Conservation (phyloP, 169 alveolate genomes). For the Plasmodium falciparum region DNA sequence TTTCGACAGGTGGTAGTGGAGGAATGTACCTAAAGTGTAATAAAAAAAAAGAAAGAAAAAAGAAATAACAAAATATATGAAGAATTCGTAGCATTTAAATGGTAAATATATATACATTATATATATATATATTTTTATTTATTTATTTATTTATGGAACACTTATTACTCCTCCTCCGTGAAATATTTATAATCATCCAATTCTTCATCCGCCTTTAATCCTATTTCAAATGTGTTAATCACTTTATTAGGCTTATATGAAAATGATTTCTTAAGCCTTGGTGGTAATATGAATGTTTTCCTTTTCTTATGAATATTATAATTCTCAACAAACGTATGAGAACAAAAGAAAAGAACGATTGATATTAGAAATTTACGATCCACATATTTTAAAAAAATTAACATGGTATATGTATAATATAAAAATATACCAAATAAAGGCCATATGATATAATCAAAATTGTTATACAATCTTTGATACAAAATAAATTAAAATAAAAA, state of each 20-base stretch:
- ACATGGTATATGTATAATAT: constrained; percentile 21
- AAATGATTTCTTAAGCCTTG: constrained; percentile 1
- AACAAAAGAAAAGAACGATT: not conserved
- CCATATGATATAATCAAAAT: not conserved
- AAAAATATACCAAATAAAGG: not conserved
- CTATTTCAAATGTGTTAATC: not conserved
- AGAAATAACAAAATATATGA: not conserved
- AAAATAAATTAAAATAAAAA: too few relatives aligned
- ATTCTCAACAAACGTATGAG: constrained; percentile 9
- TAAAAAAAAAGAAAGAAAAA: not conserved
- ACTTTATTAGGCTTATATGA: not conserved
- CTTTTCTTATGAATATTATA: not conserved
- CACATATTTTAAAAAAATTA: constrained; percentile 29
- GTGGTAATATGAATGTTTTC: not conserved
- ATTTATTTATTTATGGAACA: not conserved
- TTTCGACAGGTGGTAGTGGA: constrained; percentile 74
- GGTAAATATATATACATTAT: constrained; percentile 4
- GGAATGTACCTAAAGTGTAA: constrained; percentile 54
- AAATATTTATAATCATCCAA: constrained; percentile 60
- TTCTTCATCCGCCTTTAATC: constrained; percentile 43
- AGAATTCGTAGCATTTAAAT: not conserved
- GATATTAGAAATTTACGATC: not conserved
- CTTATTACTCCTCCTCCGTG: constrained; percentile 69
- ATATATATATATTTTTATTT: not conserved
- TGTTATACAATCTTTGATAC: not conserved